phyloP scores from a whole-genome alignment of 2,329 filamentous ascomycete genomes.

The Phialocephala subalpina region DNA sequence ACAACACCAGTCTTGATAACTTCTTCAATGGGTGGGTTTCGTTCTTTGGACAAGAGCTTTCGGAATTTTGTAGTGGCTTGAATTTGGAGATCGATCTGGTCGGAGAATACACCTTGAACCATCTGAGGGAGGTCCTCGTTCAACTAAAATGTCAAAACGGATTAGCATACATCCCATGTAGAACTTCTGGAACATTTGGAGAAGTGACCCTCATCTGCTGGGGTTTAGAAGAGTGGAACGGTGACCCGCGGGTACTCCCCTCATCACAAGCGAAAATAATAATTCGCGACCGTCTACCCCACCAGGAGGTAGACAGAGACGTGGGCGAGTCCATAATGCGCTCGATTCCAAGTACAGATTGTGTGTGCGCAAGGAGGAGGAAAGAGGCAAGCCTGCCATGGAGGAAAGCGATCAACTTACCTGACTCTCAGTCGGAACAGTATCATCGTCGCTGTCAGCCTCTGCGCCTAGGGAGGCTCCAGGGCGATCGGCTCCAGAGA shows the following conservation, averaged over 20 bases:
- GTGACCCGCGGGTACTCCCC: slow-evolving; percentile 22
- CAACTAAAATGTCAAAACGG: slow-evolving; percentile 63
- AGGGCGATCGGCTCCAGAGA: slow-evolving; percentile 81
- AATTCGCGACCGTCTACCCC: slow-evolving; percentile 39
- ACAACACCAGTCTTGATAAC: slow-evolving; percentile 99
- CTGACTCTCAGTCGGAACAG: slow-evolving; percentile 93
- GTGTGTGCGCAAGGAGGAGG: not conserved
- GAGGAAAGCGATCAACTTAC: slow-evolving; percentile 61
- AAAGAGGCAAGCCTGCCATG: not conserved
- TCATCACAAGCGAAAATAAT: slow-evolving; percentile 42
- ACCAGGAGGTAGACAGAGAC: slow-evolving; percentile 41
- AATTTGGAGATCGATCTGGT: slow-evolving; percentile 98
- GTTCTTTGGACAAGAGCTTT: slow-evolving; percentile 97
- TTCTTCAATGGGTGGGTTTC: slow-evolving; percentile 98
- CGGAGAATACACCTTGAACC: slow-evolving; percentile 97
- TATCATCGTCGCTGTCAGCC: slow-evolving; percentile 97
- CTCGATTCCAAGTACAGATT: not conserved
- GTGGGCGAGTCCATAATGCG: not conserved
- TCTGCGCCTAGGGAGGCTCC: slow-evolving; percentile 86
- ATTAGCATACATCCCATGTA: slow-evolving; percentile 32
- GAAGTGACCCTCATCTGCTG: slow-evolving; percentile 20
- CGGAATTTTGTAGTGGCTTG: slow-evolving; percentile 98
- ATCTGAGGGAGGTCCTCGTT: slow-evolving; percentile 98
- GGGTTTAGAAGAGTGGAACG: slow-evolving; percentile 27
- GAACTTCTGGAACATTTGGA: slow-evolving; percentile 19